Conservation (phyloP, 2,329 filamentous ascomycete species). For the Trichoderma koningii region DNA sequence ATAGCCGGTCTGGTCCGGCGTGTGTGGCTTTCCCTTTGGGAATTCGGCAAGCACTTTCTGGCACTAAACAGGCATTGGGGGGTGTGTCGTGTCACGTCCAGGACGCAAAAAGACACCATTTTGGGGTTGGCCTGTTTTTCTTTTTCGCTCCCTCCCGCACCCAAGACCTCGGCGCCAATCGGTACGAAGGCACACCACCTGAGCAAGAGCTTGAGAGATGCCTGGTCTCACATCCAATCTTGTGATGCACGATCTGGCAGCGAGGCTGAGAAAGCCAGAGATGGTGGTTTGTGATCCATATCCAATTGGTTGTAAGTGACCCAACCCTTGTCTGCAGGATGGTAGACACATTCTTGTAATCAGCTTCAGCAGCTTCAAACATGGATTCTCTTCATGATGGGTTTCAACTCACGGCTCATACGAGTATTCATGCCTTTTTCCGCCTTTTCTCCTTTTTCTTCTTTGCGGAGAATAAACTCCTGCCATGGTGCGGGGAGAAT, state of each 20-base stretch:
- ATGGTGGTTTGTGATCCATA: neutral
- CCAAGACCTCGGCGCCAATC: conserved; percentile 3
- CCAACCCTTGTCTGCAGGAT: neutral
- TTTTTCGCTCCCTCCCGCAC: conserved; percentile 9
- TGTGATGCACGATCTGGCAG: conserved; percentile 17
- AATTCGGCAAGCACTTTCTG: conserved; percentile 5
- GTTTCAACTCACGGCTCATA: neutral
- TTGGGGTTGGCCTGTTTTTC: conserved; percentile 21
- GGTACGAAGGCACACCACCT: neutral
- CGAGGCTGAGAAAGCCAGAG: neutral
- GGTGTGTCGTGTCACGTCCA: conserved; percentile 8
- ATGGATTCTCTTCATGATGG: neutral
- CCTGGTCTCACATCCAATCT: conserved; percentile 1
- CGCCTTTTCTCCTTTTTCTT: neutral
- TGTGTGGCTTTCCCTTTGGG: conserved; percentile 8
- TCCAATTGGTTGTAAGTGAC: neutral
- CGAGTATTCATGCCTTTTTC: neutral
- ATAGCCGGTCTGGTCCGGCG: neutral
- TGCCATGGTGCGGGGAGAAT: neutral
- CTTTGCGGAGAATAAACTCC: neutral
- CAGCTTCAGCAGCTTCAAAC: neutral
- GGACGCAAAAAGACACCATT: conserved; percentile 24
- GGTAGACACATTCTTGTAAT: neutral
- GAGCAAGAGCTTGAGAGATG: neutral
- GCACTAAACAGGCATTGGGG: conserved; percentile 1